A percentile compares a stretch with the other conserved stretches of the same genome.
Conservation (phyloP, 352 stramenopile species). For the Globisporangium camurandrum region DNA sequence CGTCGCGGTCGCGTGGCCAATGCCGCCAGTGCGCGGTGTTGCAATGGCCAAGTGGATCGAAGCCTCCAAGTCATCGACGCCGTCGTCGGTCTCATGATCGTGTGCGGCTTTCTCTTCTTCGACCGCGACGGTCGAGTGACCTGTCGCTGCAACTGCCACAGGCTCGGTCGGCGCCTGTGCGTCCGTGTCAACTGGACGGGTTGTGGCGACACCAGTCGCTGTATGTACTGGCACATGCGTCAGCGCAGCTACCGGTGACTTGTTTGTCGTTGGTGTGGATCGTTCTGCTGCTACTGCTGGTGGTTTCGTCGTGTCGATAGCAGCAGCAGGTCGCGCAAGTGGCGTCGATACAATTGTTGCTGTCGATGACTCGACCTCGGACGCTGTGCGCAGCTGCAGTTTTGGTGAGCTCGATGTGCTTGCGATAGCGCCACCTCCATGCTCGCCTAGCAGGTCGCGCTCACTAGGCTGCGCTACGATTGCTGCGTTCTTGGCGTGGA, state of each 20-base stretch:
- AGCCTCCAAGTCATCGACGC: neutral
- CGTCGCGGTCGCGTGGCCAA: neutral
- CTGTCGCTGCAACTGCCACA: neutral
- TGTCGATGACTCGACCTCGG: constrained; percentile 1
- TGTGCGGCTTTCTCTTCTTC: constrained; percentile 14
- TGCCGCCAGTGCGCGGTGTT: neutral
- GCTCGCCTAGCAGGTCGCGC: constrained; percentile 2
- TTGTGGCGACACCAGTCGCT: neutral
- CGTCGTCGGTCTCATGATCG: constrained; percentile 8
- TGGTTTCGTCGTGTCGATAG: constrained; percentile 1
- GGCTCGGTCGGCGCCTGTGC: constrained; percentile 5
- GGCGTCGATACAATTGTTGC: neutral
- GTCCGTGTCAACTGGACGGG: no score
- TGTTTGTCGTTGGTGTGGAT: no score
- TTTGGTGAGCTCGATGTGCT: neutral
- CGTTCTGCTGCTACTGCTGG: neutral
- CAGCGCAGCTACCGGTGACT: no score
- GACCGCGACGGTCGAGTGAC: neutral
- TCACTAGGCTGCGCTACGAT: constrained; percentile 9
- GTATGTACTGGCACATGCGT: no score
- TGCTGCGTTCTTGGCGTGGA: constrained; percentile 6
- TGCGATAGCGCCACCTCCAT: neutral
- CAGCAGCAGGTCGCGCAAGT: neutral
- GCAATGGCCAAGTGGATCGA: constrained; percentile 8
- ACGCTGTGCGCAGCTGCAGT: constrained; percentile 4